Base-by-base conservation (phyloP, 371 early-diverging fungal species). In the Mucor plumbeus region DNA sequence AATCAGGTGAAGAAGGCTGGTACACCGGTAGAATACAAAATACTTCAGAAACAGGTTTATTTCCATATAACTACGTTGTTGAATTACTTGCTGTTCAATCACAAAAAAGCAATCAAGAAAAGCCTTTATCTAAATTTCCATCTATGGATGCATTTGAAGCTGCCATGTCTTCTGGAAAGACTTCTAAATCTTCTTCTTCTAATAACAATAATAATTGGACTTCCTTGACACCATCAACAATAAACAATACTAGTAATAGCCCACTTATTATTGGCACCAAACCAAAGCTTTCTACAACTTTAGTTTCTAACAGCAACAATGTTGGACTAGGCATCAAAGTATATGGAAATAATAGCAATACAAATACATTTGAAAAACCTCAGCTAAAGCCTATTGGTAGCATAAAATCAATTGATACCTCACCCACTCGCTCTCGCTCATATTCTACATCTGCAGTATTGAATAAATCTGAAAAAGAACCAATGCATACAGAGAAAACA, bases 1-100 rank as follows among this genome's bases (percentile, higher is more conserved):
- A 76, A 55, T 82, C 88, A 5, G 72, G 72, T n/a, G 88, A 88
- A 65, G 82, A 83, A 11, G 88, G 85, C 47, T 88, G 88, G 88
- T 79, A 80, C n/a, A 80, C 75, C 63, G 88, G 88, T 5, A 74
- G 74, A 39, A 58, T 88, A 34, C 72, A 85, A 64, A 69, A 80
- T 14, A 85, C 81, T 31, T 68, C 68, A 5, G 66, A 68, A 31
- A 75, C 76, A 34, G 88, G 88, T 0, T 65, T 88, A 15, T 86
- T 88, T 64, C 88, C 88, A 14, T 77, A 75, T 53, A 88, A 88
- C 57, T 86, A 86, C 62, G 86, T 81, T 11, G 77, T 82, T 8
- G 38, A 50, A 54, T 40, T 64, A 43, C 33, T 31, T 9, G 34
- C 26, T 35, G 14, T 11, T 38, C 38, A 38, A 38, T 4, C 40